Evolutionary conservation across 352 stramenopile species (phyloP).

Genomic region (Globisporangium acanthophoron): DNA sequence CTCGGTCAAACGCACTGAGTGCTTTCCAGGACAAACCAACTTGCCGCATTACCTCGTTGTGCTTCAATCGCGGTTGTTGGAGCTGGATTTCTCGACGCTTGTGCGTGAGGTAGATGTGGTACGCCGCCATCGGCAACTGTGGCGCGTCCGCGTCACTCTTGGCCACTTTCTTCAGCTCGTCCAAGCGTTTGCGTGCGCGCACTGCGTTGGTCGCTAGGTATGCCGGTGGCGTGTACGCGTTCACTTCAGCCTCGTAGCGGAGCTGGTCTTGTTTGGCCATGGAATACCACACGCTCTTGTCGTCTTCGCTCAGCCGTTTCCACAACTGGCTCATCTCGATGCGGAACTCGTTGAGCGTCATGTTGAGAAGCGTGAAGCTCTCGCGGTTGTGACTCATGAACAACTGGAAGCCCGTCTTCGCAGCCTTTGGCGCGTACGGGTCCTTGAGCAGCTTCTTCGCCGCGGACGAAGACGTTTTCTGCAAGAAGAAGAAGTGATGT

Average conservation of each 20-base stretch:
- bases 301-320: slow-evolving; percentile 31
- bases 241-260: slow-evolving; percentile 44
- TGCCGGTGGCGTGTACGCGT: slow-evolving; percentile 35
- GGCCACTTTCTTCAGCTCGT: slow-evolving; percentile 31
- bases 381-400: slow-evolving; percentile 56
- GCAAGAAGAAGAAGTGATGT: background rate
- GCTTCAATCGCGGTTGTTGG: slow-evolving; percentile 21
- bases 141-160: slow-evolving; percentile 28
- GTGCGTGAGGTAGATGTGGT: slow-evolving; percentile 31
- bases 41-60: slow-evolving; percentile 45
- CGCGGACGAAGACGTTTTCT: slow-evolving; percentile 6
- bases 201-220: slow-evolving; percentile 23
- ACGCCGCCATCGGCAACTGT: slow-evolving; percentile 33
- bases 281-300: slow-evolving; percentile 42
- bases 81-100: slow-evolving; percentile 29
- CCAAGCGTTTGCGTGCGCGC: slow-evolving; percentile 20
- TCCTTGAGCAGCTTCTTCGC: slow-evolving; percentile 23
- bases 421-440: slow-evolving; percentile 29
- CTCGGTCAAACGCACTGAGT: slow-evolving; percentile 23
- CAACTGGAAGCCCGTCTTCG: slow-evolving; percentile 54
- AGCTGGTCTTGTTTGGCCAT: slow-evolving; percentile 39
- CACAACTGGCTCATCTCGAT: slow-evolving; percentile 52
- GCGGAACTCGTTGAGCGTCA: slow-evolving; percentile 51
- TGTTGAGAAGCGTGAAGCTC: slow-evolving; percentile 42
- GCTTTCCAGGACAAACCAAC: slow-evolving; percentile 39